Percentiles rank a stretch among this genome's conserved stretches.
phyloP scores from a whole-genome alignment of 352 stramenopile species.

The Globisporangium paddicum region DNA sequence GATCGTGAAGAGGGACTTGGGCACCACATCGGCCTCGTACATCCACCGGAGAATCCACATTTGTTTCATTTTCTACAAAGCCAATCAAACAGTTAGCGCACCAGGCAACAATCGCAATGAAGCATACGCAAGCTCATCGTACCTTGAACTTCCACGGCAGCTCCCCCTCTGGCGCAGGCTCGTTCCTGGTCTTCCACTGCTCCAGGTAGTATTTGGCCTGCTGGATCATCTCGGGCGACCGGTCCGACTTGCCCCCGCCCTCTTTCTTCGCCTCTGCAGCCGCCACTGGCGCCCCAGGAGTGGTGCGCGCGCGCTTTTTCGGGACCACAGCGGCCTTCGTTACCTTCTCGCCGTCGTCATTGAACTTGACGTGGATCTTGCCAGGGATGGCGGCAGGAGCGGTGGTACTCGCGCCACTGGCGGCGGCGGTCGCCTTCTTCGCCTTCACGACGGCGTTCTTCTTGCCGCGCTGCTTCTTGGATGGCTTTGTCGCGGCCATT shows the following conservation, averaged over 20 bases:
- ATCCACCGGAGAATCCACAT: constrained; percentile 80
- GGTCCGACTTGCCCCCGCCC: constrained; percentile 59
- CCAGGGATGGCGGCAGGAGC: constrained; percentile 12
- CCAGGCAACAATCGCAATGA: background rate
- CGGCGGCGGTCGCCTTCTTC: constrained; percentile 12
- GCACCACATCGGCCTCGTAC: constrained; percentile 75
- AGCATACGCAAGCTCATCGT: background rate
- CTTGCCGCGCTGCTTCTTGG: constrained; percentile 80
- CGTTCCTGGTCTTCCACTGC: constrained; percentile 60
- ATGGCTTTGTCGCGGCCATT: constrained; percentile 56
- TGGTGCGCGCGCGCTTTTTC: constrained; percentile 44
- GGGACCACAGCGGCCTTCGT: constrained; percentile 14
- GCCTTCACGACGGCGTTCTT: constrained; percentile 35
- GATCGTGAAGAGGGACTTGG: constrained; percentile 74
- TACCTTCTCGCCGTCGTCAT: constrained; percentile 56
- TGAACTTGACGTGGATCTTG: constrained; percentile 53
- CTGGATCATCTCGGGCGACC: constrained; percentile 76
- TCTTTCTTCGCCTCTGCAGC: constrained; percentile 24
- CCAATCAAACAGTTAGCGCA: background rate
- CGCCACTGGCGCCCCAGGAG: background rate
- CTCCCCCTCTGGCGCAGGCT: constrained; percentile 45
- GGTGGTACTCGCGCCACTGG: constrained; percentile 12
- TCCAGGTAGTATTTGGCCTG: constrained; percentile 79
- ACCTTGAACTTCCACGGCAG: constrained; percentile 84
- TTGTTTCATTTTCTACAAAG: constrained; percentile 71